Percentiles rank a stretch among this genome's conserved stretches.
These are phyloP conservation scores for Aphanomyces euteiches DNA, from an alignment of 352 stramenopile genomes.

Conservation along the genomic window DNA sequence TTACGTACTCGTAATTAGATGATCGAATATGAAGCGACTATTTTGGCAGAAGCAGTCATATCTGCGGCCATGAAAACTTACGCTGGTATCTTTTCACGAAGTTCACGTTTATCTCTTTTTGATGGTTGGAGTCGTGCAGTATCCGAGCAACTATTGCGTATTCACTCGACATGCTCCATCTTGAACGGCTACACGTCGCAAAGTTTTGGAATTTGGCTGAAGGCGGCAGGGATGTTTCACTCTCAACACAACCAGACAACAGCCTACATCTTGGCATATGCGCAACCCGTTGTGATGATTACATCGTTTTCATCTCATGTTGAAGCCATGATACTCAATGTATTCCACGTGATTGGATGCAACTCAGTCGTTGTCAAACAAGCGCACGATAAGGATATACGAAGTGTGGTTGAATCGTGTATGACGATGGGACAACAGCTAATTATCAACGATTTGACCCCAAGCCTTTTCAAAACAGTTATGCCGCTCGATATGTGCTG, in stretches of 20 bases:
- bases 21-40: slow-evolving; percentile 20
- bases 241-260: neutral
- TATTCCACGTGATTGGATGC: neutral
- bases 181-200: neutral
- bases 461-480: neutral
- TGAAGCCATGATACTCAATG: slow-evolving; percentile 17
- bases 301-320: slow-evolving; percentile 23
- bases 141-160: neutral
- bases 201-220: slow-evolving; percentile 3
- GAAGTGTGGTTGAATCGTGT: slow-evolving; percentile 10
- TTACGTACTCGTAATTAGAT: slow-evolving; percentile 7
- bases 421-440: slow-evolving; percentile 4
- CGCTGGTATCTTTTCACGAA: slow-evolving; percentile 28
- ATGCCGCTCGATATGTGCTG: neutral
- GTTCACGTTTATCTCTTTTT: slow-evolving; percentile 32
- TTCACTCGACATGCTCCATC: slow-evolving; percentile 14
- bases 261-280: slow-evolving; percentile 10
- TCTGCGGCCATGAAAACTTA: slow-evolving; percentile 46
- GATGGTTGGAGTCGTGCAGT: slow-evolving; percentile 29
- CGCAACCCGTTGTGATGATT: slow-evolving; percentile 9
- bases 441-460: slow-evolving; percentile 16
- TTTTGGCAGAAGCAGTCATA: slow-evolving; percentile 41
- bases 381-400: slow-evolving; percentile 8
- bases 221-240: slow-evolving; percentile 21
- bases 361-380: neutral